Conservation (phyloP, 306 rosid species). For the Corylus americana region DNA sequence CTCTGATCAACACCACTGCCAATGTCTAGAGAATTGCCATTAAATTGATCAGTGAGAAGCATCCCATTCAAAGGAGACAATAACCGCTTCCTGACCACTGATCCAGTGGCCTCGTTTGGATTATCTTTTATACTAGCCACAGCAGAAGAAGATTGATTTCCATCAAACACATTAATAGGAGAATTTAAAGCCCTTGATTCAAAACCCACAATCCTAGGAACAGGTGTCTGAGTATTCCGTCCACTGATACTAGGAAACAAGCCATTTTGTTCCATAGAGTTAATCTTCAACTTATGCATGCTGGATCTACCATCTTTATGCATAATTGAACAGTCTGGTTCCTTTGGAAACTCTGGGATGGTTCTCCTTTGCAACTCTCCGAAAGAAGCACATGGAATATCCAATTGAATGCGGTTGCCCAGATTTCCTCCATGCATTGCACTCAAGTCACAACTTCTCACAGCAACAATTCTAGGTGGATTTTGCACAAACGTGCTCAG, state of each 20-base stretch:
- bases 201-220: constrained; percentile 66
- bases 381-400: constrained; percentile 35
- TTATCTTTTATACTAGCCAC: constrained; percentile 29
- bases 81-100: constrained; percentile 43
- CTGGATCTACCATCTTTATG: constrained; percentile 39
- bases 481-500: constrained; percentile 51
- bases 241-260: constrained; percentile 41
- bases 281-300: constrained; percentile 44
- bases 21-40: constrained; percentile 44
- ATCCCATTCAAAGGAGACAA: constrained; percentile 61
- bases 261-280: constrained; percentile 37
- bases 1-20: constrained; percentile 33
- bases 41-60: constrained; percentile 45
- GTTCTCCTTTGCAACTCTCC: constrained; percentile 42
- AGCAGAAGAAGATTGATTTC: constrained; percentile 37
- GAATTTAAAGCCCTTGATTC: constrained; percentile 43
- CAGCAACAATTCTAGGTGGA: constrained; percentile 36
- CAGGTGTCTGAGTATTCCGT: constrained; percentile 41
- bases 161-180: constrained; percentile 35
- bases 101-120: constrained; percentile 35
- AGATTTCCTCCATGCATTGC: constrained; percentile 48
- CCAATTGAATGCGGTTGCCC: constrained; percentile 39
- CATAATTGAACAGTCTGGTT: constrained; percentile 33
- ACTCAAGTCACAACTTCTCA: constrained; percentile 55
- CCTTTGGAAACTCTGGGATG: constrained; percentile 40